Conservation (phyloP, 306 rosid species). For the Vachellia collinsii region DNA sequence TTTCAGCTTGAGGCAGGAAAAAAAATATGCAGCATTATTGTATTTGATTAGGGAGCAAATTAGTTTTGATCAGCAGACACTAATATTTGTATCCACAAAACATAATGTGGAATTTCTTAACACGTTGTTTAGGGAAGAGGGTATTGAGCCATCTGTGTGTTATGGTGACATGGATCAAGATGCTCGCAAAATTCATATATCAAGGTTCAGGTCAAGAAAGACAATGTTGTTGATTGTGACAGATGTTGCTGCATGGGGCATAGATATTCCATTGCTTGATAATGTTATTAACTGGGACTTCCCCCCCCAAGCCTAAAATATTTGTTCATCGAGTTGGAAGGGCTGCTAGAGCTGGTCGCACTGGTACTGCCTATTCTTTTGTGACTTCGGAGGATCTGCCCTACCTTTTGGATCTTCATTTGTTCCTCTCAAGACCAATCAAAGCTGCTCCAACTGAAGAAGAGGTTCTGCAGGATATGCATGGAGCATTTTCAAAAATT, state of each 20-base stretch:
- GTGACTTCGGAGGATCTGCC: slow-evolving; percentile 88
- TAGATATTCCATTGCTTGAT: slow-evolving; percentile 95
- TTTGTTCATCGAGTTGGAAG: slow-evolving; percentile 95
- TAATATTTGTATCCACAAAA: slow-evolving; percentile 86
- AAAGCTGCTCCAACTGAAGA: slow-evolving; percentile 87
- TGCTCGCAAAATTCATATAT: slow-evolving; percentile 85
- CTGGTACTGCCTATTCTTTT: slow-evolving; percentile 89
- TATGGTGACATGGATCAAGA: slow-evolving; percentile 99
- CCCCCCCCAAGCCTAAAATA: slow-evolving; percentile 90
- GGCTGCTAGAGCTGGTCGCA: slow-evolving; percentile 95
- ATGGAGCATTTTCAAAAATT: slow-evolving; percentile 67
- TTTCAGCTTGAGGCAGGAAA: slow-evolving; percentile 83
- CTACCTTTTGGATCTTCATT: slow-evolving; percentile 87
- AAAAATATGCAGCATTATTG: slow-evolving; percentile 72
- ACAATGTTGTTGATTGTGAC: slow-evolving; percentile 95
- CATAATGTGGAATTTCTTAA: slow-evolving; percentile 90
- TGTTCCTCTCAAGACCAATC: slow-evolving; percentile 84
- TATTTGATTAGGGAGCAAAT: slow-evolving; percentile 85
- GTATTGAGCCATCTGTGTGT: slow-evolving; percentile 86
- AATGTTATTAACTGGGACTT: slow-evolving; percentile 98
- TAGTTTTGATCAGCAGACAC: slow-evolving; percentile 72
- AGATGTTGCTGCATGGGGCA: slow-evolving; percentile 92
- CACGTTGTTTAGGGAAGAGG: slow-evolving; percentile 72
- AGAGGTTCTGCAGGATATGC: slow-evolving; percentile 76
- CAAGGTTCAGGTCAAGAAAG: slow-evolving; percentile 83